Conservation (phyloP, 257 asterid species). For the Capsicum rhomboideum region DNA sequence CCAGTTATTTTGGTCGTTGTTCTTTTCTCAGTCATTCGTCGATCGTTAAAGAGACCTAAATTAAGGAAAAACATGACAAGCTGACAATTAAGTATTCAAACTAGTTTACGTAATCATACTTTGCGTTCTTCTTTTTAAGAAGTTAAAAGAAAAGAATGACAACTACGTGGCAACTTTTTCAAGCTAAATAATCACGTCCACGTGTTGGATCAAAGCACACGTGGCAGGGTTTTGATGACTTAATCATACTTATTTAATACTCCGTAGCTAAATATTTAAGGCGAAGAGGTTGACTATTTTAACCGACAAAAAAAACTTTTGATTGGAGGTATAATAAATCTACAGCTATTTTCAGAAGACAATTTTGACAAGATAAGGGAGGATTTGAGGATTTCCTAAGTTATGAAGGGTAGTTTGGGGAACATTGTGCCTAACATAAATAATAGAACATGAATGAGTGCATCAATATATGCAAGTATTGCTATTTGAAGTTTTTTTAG, state of each 20-base stretch:
- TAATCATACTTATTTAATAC: constrained; percentile 9
- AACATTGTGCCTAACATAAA: no score
- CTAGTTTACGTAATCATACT: background rate
- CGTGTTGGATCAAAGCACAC: constrained; percentile 30
- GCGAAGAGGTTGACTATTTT: background rate
- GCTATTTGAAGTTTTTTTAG: no score
- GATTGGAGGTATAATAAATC: no score
- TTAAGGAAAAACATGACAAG: background rate
- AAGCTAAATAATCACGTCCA: background rate
- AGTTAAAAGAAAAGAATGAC: background rate
- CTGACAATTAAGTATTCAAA: background rate
- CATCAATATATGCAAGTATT: no score
- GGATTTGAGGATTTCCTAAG: no score
- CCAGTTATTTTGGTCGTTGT: background rate
- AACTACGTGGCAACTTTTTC: background rate
- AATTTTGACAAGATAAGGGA: no score
- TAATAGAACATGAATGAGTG: no score
- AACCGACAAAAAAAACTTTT: no score
- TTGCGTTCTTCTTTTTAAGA: background rate
- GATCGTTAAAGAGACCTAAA: background rate
- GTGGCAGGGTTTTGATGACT: constrained; percentile 20
- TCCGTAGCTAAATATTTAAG: background rate
- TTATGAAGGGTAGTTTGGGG: no score
- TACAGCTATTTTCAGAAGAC: no score
- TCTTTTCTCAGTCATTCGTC: background rate